phyloP scores from a whole-genome alignment of 345 rosid species.

The Salix arbutifolia region DNA sequence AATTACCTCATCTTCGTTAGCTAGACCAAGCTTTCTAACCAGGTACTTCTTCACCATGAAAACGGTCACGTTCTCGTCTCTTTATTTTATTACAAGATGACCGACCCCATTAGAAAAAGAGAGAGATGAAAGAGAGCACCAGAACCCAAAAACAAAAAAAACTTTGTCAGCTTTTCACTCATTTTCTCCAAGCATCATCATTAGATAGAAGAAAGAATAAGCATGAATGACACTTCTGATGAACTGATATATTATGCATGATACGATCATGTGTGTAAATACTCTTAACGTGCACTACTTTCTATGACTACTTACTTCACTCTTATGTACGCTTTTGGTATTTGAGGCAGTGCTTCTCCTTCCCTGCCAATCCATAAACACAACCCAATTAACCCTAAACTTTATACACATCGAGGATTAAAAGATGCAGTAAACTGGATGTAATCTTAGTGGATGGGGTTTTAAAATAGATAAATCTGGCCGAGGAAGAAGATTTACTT shows the following conservation, averaged over 20 bases:
- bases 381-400: not conserved
- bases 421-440: too few relatives aligned
- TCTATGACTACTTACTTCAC: slow-evolving; percentile 34
- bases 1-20: slow-evolving; percentile 40
- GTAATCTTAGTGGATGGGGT: not conserved
- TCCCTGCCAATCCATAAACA: slow-evolving; percentile 14
- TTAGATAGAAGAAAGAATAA: slow-evolving; percentile 21
- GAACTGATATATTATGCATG: too few relatives aligned
- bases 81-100: slow-evolving; percentile 1
- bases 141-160: not conserved
- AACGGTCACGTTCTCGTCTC: slow-evolving; percentile 40
- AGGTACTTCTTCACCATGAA: slow-evolving; percentile 37
- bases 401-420: too few relatives aligned
- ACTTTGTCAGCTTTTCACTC: slow-evolving; percentile 19
- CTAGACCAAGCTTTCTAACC: slow-evolving; percentile 39
- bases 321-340: slow-evolving; percentile 40
- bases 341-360: slow-evolving; percentile 37
- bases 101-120: too few relatives aligned
- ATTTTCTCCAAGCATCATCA: slow-evolving; percentile 33
- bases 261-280: too few relatives aligned
- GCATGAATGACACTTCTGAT: too few relatives aligned
- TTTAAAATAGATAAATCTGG: too few relatives aligned
- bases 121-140: too few relatives aligned
- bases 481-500: too few relatives aligned
- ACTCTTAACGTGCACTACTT: too few relatives aligned